Evolutionary conservation across 495 filamentous ascomycete genomes (phyloP), one percentile per base, ranked within the genome.

Genomic region (Aspergillus funiculosus): DNA sequence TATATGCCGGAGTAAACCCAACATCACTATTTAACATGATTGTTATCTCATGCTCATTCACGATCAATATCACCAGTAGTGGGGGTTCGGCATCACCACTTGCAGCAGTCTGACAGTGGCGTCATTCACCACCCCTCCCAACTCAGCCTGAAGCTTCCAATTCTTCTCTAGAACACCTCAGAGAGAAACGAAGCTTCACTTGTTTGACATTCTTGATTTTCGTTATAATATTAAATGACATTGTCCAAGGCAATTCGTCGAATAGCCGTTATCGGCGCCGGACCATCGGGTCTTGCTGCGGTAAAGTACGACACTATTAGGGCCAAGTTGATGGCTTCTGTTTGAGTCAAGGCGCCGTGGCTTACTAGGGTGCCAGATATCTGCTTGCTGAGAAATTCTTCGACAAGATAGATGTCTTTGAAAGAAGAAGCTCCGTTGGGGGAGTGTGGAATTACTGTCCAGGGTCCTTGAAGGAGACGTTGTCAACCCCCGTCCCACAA

Each of bases 391-490:
- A 95, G 54, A 74, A 75, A 34, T 67, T 64, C 11, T 94, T 94
- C 49, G 62, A 77, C 7, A 75, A 58, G 20, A 84, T 96, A 43
- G 79, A 80, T 52, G 68, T 96, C 36, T 92, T 82, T 56, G 91
- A 97, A 57, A 87, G 94, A 61, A 81, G 86, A 50, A 66, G 64
- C 37, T 73, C 77, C 9, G 74, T 81, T 4, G 90, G 88, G 39
- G 91, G 91, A 4, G 77, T 87, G 4, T 97, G 91, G 91, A 83
- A 92, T 53, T 86, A 76, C 34, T 61, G 49, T 45, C 62, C 60
- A 1, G 56, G 58, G 8, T 48, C 58, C 7, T 43, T 57, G 13
- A 69, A 72, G 41, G 20, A 35, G 13, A 48, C 48, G 25, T 5
- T 54, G 17, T 43, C 58, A 11, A 61, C 60, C 1, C 42, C 58